phyloP scores from a whole-genome alignment of 768 basidiomycete species.

The Trametes cinnabarina region DNA sequence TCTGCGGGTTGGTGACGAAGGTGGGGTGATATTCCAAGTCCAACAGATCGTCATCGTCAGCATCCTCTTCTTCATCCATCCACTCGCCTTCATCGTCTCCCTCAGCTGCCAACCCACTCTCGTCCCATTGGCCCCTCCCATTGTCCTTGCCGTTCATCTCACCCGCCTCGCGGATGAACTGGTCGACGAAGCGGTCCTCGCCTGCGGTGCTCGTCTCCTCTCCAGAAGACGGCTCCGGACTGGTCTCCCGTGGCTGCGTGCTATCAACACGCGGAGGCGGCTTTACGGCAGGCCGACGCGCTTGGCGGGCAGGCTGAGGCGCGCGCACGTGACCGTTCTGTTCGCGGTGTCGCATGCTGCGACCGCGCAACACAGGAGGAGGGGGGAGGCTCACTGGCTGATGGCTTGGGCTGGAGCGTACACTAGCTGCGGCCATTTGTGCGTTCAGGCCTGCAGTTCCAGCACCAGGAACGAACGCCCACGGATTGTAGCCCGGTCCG shows the following conservation, averaged over 20 bases:
- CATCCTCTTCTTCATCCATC: constrained; percentile 70
- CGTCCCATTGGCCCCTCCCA: constrained; percentile 28
- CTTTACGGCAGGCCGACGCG: constrained; percentile 38
- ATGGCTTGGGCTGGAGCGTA: constrained; percentile 71
- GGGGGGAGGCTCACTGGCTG: constrained; percentile 61
- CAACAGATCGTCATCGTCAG: constrained; percentile 64
- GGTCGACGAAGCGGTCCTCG: constrained; percentile 41
- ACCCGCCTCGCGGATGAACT: constrained; percentile 22
- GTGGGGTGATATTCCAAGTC: constrained; percentile 76
- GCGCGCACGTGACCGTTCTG: constrained; percentile 35
- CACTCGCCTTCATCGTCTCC: constrained; percentile 56
- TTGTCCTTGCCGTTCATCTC: constrained; percentile 36
- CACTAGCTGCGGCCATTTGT: constrained; percentile 49
- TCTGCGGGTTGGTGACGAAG: constrained; percentile 64
- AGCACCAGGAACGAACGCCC: constrained; percentile 66
- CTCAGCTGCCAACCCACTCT: constrained; percentile 22
- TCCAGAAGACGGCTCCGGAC: constrained; percentile 65
- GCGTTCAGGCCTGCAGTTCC: constrained; percentile 41
- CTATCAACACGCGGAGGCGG: constrained; percentile 79
- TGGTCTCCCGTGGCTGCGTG: constrained; percentile 79
- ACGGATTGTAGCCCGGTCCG: constrained; percentile 60
- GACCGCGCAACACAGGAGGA: constrained; percentile 44
- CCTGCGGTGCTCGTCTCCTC: constrained; percentile 69
- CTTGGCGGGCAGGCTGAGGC: constrained; percentile 20
- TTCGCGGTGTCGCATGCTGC: constrained; percentile 46